phyloP scores from a whole-genome alignment of 176 grass and related monocot species.

The Pontederia paniculata region DNA sequence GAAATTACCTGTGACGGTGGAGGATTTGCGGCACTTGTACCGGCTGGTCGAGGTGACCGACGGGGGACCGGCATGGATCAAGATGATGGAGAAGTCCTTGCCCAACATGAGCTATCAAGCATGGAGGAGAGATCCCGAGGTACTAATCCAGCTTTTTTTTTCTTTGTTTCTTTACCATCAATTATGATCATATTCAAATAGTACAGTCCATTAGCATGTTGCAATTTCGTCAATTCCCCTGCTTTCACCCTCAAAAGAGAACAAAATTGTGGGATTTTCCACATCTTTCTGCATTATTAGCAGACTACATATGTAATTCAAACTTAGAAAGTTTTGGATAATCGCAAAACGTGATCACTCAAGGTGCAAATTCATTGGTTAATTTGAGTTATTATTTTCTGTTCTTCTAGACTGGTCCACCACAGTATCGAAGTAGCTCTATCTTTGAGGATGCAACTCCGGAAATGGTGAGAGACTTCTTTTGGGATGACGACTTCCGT shows the following conservation, averaged over 20 bases:
- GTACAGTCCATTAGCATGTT: too few relatives aligned
- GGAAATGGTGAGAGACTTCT: slow-evolving; percentile 78
- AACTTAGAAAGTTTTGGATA: too few relatives aligned
- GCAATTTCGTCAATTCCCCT: too few relatives aligned
- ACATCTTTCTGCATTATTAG: too few relatives aligned
- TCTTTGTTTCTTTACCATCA: background rate
- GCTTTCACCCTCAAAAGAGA: too few relatives aligned
- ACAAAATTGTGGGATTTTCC: too few relatives aligned
- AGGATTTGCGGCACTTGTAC: slow-evolving; percentile 51
- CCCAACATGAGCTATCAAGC: slow-evolving; percentile 53
- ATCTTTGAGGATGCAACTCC: slow-evolving; percentile 66
- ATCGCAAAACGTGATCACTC: background rate
- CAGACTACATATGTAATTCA: too few relatives aligned
- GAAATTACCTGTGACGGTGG: slow-evolving; percentile 28
- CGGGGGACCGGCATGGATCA: slow-evolving; percentile 56
- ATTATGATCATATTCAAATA: too few relatives aligned
- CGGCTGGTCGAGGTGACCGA: slow-evolving; percentile 71
- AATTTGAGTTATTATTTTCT: slow-evolving; percentile 1
- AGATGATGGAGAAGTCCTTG: slow-evolving; percentile 69
- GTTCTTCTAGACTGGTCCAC: slow-evolving; percentile 40
- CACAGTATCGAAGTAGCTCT: slow-evolving; percentile 74
- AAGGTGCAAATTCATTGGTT: background rate
- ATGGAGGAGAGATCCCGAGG: slow-evolving; percentile 71
- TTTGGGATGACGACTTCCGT: slow-evolving; percentile 96
- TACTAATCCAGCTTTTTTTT: slow-evolving; percentile 1